Base-by-base conservation (phyloP, 2,329 filamentous ascomycete species). In the Colletotrichum gloeosporioides region DNA sequence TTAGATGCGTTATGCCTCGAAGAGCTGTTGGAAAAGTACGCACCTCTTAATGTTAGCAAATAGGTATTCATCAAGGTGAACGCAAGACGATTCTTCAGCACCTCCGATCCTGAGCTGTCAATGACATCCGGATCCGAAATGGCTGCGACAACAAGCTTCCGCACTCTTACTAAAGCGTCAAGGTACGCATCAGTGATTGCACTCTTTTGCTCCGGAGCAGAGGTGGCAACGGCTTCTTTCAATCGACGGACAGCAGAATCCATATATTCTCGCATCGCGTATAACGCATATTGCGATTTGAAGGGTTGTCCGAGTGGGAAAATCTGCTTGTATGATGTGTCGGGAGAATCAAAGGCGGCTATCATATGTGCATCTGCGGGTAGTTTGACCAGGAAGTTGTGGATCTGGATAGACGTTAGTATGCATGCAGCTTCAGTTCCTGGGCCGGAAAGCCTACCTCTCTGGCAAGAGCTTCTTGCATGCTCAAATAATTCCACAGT, bases 401-500 rank as follows among this genome's bases (percentile, higher is more conserved):
- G 95, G 13, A 96, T 93, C 91, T 92, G 73, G 4, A 32, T 65
- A 25, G 9, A 59, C 49, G 69, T 82, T 53, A 82, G 82, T 71
- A 71, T 39, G 22, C 22, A 71, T 39, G 22, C 22, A 44, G n/a
- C 16, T 27, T 39, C 4, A 27, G 29, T 16, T 22, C 22, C 25
- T 8, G 34, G 32, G 44, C n/a, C 7, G 22, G 7, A 49, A 15
- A 36, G 76, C 85, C 79, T 87, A 94, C 93, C 87, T 95, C 92
- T 81, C 90, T 88, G 8, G 94, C 92, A 57, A 95, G 86, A 66
- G 87, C 88, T 75, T 96, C 93, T 61, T 95, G 91, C 85, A 96
- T 90, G 78, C 92, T 92, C 70, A 99, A 88, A 80, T 96, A 94
- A 59, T 92, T 90, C 89, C 97, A 98, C 29, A 99, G 86, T 77